Evolutionary conservation across 2,329 filamentous ascomycete genomes (phyloP), one percentile per base, ranked within the genome.

Genomic region (Penicillium sp.): DNA sequence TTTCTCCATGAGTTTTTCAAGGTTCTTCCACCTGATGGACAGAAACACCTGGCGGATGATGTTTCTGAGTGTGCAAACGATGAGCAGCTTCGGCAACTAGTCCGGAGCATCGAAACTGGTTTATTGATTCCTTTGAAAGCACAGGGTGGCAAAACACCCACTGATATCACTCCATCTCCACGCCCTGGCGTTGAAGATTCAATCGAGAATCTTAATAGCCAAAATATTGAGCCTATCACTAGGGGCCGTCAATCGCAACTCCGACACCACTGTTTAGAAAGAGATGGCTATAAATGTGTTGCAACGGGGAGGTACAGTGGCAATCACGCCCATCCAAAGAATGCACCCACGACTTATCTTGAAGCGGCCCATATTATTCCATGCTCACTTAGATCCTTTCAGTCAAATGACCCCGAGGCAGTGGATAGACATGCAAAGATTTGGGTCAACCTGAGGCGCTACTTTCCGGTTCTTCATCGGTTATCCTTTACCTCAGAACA

Each of bases 261-360:
- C 17, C 23, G 23, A 17, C 11, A 43, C 13, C 33, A 44, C 17
- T 49, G 51, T 32, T 45, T 55, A 34, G 21, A 42, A 45, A 29
- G 51, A 43, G 54, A 57, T 39, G 47, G 42, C 8, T 20, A 48
- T 29, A 43, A 31, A 37, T 55, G 53, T 45, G 25, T 51, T 37
- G 40, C 41, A 18, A 42, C 48, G 21, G 44, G 46, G 16, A 2
- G 15, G 10, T 40, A 34, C 17, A 40, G 25, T 20, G 4, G 3
- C 27, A n/a, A 25, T 8, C 27, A 42, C 21, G 16, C 36, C 19
- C 33, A 43, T 36, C 45, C 50, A 38, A 14, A 5, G 18, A 34
- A 44, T 10, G 43, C 41, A 39, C 5, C 20, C 7, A 40, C 38
- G n/a, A 41, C 39, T 11, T 13, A 38, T 33, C 37, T 54, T 17